Evolutionary conservation across 495 filamentous ascomycete species (phyloP).

Genomic region (Aspergillus wentii): DNA sequence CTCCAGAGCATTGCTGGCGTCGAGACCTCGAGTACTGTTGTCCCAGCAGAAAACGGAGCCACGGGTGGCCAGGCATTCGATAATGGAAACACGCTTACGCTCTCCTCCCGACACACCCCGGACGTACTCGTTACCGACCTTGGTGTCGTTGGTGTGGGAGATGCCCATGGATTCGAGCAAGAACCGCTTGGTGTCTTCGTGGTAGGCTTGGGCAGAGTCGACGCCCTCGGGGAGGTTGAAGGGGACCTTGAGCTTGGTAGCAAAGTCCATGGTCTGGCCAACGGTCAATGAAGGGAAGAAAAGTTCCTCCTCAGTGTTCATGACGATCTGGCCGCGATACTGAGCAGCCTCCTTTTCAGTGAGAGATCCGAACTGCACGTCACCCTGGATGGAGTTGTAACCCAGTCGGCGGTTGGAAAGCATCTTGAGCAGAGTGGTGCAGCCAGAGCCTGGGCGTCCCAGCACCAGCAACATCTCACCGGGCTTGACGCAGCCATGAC

Average conservation of each 20-base stretch:
- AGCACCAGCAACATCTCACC: constrained; percentile 45
- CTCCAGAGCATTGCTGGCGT: constrained; percentile 56
- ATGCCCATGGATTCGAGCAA: constrained; percentile 69
- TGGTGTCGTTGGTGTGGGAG: constrained; percentile 72
- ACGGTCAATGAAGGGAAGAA: constrained; percentile 70
- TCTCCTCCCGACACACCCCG: constrained; percentile 84
- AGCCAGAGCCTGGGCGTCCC: constrained; percentile 41
- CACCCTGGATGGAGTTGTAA: constrained; percentile 39
- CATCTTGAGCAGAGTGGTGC: constrained; percentile 53
- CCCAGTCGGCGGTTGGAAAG: constrained; percentile 59
- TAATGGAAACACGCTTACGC: constrained; percentile 67
- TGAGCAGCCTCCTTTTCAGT: constrained; percentile 44
- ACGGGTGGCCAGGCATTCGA: constrained; percentile 59
- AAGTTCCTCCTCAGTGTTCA: constrained; percentile 64
- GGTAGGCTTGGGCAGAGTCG: constrained; percentile 47
- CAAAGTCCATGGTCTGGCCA: constrained; percentile 67
- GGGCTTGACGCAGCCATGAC: constrained; percentile 50
- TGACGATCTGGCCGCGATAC: constrained; percentile 70
- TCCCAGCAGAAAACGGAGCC: constrained; percentile 62
- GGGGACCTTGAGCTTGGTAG: constrained; percentile 40
- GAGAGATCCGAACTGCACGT: constrained; percentile 15
- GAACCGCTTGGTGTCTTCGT: constrained; percentile 54
- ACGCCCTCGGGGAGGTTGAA: constrained; percentile 27
- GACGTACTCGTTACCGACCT: constrained; percentile 73
- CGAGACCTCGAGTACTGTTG: constrained; percentile 57